These are phyloP conservation scores for Penicillium pulvis DNA, from an alignment of 495 filamentous ascomycete genomes.

Conservation along the genomic window DNA sequence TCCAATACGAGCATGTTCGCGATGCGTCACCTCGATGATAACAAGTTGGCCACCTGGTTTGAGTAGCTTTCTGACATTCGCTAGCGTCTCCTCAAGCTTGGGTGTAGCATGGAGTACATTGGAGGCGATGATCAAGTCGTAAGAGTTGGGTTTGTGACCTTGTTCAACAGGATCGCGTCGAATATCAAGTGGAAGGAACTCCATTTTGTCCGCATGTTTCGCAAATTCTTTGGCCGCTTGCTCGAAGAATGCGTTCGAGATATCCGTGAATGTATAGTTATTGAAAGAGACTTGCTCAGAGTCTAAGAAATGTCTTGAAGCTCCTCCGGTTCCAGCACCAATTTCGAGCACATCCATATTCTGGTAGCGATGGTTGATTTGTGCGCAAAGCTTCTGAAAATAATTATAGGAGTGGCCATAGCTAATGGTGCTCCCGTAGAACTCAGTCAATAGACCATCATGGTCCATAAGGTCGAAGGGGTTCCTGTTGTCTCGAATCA, in stretches of 20 bases:
- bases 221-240: background rate
- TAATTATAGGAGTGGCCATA: background rate
- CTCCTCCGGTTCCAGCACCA: background rate
- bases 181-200: no score
- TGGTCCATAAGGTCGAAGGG: background rate
- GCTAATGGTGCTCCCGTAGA: background rate
- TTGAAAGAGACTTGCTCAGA: background rate
- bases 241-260: background rate
- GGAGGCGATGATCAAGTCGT: slow-evolving; percentile 2
- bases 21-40: slow-evolving; percentile 43
- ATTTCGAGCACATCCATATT: background rate
- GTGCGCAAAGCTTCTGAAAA: background rate
- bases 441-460: background rate
- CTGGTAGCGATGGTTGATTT: background rate
- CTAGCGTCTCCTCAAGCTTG: background rate
- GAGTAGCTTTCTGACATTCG: background rate
- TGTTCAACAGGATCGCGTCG: background rate
- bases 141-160: background rate
- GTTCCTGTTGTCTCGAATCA: background rate
- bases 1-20: slow-evolving; percentile 26
- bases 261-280: slow-evolving; percentile 1
- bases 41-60: slow-evolving; percentile 24
- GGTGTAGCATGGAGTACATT: slow-evolving; percentile 5
- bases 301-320: background rate
- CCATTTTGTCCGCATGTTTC: background rate